Conservation (phyloP, 2,329 filamentous ascomycete species). For the Tolypocladium capitatum region DNA sequence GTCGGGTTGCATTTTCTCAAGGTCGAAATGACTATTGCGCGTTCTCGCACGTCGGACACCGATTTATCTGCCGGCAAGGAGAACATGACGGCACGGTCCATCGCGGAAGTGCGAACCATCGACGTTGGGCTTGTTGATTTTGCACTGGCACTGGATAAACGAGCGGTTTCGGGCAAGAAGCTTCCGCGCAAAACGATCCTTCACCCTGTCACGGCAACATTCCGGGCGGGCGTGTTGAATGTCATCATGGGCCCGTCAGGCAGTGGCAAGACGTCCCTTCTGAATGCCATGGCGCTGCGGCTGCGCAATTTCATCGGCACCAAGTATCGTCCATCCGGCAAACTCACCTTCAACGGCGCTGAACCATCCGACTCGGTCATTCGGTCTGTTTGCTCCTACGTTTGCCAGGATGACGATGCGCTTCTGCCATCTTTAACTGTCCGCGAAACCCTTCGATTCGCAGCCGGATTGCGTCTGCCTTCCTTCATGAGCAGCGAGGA, state of each 20-base stretch:
- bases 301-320: slow-evolving; percentile 49
- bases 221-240: slow-evolving; percentile 56
- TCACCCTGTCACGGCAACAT: slow-evolving; percentile 51
- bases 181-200: slow-evolving; percentile 46
- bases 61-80: slow-evolving; percentile 60
- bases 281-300: slow-evolving; percentile 60
- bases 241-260: slow-evolving; percentile 73
- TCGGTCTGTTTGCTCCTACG: slow-evolving; percentile 60
- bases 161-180: slow-evolving; percentile 35
- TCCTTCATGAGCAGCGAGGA: slow-evolving; percentile 56
- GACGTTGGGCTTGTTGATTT: slow-evolving; percentile 53
- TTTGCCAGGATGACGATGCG: slow-evolving; percentile 67
- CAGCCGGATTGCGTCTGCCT: slow-evolving; percentile 58
- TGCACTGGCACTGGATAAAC: slow-evolving; percentile 50
- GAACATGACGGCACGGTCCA: slow-evolving; percentile 44
- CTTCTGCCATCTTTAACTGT: slow-evolving; percentile 63
- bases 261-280: slow-evolving; percentile 60
- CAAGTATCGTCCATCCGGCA: slow-evolving; percentile 47
- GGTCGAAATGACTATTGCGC: slow-evolving; percentile 57
- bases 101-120: slow-evolving; percentile 43
- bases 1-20: slow-evolving; percentile 50
- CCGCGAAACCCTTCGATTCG: slow-evolving; percentile 58
- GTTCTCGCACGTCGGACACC: slow-evolving; percentile 42
- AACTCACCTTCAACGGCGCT: slow-evolving; percentile 57
- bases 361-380: slow-evolving; percentile 55